Evolutionary conservation across 495 filamentous ascomycete species (phyloP), one percentile per base, ranked within the genome.

Genomic region (Beverwykella pulmonaria): DNA sequence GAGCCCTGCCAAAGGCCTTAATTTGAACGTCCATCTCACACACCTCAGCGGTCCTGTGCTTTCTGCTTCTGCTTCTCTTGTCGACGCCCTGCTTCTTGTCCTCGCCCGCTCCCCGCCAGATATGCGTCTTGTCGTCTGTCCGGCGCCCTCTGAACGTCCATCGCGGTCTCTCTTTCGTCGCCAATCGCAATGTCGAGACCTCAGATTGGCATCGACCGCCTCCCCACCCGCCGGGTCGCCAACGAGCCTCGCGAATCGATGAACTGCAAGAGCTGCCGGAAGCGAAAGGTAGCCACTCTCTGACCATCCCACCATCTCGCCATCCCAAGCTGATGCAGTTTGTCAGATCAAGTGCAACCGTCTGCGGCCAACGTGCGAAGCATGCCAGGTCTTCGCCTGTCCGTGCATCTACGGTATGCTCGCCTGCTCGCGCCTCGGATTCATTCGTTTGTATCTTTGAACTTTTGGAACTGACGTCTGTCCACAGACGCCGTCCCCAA

Each of bases 231-330:
- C 57, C 87, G 89, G 49, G 80, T 85, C 78, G 87, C 83, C 79
- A 85, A 84, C 72, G 90, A 92, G 72, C 90, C 88, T 23, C 87
- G 90, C 68, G 90, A 93, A 79, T 88, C 90, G 20, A 95, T 95
- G 91, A 95, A 95, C 76, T 95, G 91, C 85, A 93, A 95, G 75
- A 92, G 89, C 23, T 95, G 91, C 81, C 86, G 91, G 68, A 95
- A 93, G 75, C 83, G 91, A 72, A 95, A 95, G 82, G 90, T 92
- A 55, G 47, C 30, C 32, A n/a, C 15, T 32, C 67, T 32, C 19
- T 17, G 8, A 12, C 20, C 46, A 26, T 48, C 23, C 29, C 58
- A 20, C 17, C 46, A 22, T 46, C 27, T 32, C 60, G 53, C 55
- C 39, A 36, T 50, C 12, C 22, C n/a, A 10, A 15, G 50, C 58